Evolutionary conservation across 2,329 filamentous ascomycete genomes (phyloP), one percentile per base, ranked within the genome.

Genomic region (Botrytis paeoniae): DNA sequence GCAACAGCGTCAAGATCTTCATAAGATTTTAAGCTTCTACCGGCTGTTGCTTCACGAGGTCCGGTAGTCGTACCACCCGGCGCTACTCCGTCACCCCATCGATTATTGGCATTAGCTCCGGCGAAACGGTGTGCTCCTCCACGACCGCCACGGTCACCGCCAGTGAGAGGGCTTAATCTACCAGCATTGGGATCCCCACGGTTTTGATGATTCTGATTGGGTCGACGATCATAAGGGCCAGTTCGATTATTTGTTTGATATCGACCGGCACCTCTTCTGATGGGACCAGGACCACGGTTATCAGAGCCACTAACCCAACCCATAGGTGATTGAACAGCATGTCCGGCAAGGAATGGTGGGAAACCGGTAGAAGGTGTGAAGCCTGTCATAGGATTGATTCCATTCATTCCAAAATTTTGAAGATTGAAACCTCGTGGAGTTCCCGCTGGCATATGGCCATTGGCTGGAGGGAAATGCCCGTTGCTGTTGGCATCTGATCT

Each of bases 401-500:
- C 84, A 75, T 86, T 87, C 83, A 90, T 85, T 60, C 86, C 83
- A 80, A 93, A 92, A 78, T 91, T 93, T 72, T 92, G 88, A 41
- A 98, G 85, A 79, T 94, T 97, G 85, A 98, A 98, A 0, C 95
- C 95, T 45, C 95, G 91, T 51, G 95, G 95, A 9, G 95, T 98
- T 63, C 95, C 95, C 8, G 91, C 89, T 57, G 91, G 89, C 69
- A 90, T 88, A 78, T 95, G 93, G 32, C 91, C 89, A 78, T 92
- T 93, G 65, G 89, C 87, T 60, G 94, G 89, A 1, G 95, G 94
- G 86, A 98, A 98, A 83, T 98, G 95, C 1, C 95, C 95, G 79
- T 98, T 98, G 78, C 93, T 97, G 80, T 97, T 98, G 54, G 95
- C 93, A 84, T 99, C 94, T 29, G 95, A 96, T 73, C 95, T 89